Evolutionary conservation across 1,139 yeast species (phyloP), one percentile per base, ranked within the genome.

Genomic region (Scheffersomyces quercinus): DNA sequence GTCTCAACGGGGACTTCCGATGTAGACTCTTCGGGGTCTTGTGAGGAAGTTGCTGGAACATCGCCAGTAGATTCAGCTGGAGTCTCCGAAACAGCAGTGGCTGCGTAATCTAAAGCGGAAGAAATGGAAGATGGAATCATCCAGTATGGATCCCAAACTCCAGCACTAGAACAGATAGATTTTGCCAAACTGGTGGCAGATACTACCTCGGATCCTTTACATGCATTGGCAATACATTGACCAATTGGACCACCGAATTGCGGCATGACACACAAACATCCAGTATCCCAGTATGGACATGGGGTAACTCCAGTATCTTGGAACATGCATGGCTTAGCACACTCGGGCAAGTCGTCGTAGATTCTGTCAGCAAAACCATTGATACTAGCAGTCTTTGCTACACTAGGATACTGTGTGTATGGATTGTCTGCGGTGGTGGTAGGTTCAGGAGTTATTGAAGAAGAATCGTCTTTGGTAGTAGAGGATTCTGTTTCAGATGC

Each of bases 281-380:
- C 79, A 36, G 78, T 67, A 51, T 73, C 77, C 77, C 77, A 73
- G 62, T 70, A 71, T 37, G 77, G 77, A 55, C 77, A 73, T 35
- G 72, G 73, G n/a, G 71, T 68, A 38, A 54, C 51, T 9, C 58
- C 58, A 29, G 68, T 62, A 40, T 60, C 58, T 44, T 56, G 46
- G 35, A 31, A 31, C 20, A 31, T 8, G 61, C 78, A 73, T 3
- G 52, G 52, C 50, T 64, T 53, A 36, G 78, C 79, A 56, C 79
- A 74, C 3, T 54, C 47, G 13, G 79, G 78, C 34, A 73, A 59
- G 13, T 49, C 47, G 38, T 50, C 58, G 51, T 67, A 62, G 42
- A 74, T 67, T 35, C 71, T 72, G 55, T 74, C 79, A 41, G 79
- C 79, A 47, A 74, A 72, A 3, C 79, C 79, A 49, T 74, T 74